These are phyloP conservation scores for Nakazawaea siamensis DNA, from an alignment of 805 yeast genomes.

Conservation along the genomic window DNA sequence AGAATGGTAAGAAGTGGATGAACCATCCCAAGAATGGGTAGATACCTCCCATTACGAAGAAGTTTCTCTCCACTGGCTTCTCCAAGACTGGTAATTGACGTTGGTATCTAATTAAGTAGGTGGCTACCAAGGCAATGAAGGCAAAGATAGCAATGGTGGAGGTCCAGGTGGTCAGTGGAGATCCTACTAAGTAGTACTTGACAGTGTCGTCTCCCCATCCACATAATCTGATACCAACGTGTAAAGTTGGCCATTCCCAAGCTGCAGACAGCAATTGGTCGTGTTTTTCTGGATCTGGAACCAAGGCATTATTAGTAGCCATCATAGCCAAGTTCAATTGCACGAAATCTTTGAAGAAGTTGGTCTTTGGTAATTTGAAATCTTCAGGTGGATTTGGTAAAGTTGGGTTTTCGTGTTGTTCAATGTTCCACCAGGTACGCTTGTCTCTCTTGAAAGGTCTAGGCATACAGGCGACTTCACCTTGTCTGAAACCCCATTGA, in stretches of 20 bases:
- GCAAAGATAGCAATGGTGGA: conserved; percentile 52
- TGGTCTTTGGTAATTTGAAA: conserved; percentile 65
- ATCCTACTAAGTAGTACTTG: conserved; percentile 64
- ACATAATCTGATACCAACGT: conserved; percentile 69
- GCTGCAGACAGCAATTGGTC: conserved; percentile 66
- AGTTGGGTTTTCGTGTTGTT: conserved; percentile 51
- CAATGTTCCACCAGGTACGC: conserved; percentile 86
- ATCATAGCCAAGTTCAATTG: conserved; percentile 79
- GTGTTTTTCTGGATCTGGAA: conserved; percentile 69
- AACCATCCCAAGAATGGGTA: conserved; percentile 81
- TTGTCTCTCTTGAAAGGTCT: conserved; percentile 65
- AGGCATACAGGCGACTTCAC: conserved; percentile 79
- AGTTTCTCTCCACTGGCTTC: conserved; percentile 17
- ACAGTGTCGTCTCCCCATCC: conserved; percentile 54
- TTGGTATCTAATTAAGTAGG: conserved; percentile 67
- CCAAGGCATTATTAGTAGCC: conserved; percentile 76
- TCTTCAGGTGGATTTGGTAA: conserved; percentile 54
- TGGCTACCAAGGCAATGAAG: conserved; percentile 37
- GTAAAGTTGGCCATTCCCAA: conserved; percentile 88
- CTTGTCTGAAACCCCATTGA: conserved; percentile 80
- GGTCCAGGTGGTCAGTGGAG: conserved; percentile 74
- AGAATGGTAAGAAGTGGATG: conserved; percentile 67
- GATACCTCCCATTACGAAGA: conserved; percentile 56
- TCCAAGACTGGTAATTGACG: conserved; percentile 65
- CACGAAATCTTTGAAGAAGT: conserved; percentile 68